These are phyloP conservation scores for Citrus inodora DNA, from an alignment of 345 rosid genomes.

Conservation along the genomic window DNA sequence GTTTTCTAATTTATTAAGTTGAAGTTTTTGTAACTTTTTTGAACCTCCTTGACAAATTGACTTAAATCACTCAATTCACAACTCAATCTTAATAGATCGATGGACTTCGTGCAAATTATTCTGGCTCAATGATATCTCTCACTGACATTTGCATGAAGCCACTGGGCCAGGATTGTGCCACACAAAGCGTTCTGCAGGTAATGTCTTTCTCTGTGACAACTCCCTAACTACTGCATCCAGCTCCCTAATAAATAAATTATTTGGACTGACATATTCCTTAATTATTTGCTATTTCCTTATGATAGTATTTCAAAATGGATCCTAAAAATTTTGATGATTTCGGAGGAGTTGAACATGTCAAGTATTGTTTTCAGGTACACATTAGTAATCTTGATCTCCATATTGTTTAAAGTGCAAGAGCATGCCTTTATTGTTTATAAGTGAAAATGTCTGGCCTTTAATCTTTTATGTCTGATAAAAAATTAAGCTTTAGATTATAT, in stretches of 20 bases:
- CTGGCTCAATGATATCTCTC: constrained; percentile 64
- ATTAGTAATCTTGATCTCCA: background rate
- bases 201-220: background rate
- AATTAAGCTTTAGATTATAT: background rate
- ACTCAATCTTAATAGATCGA: constrained; percentile 57
- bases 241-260: background rate
- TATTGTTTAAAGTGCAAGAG: background rate
- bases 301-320: constrained; percentile 95
- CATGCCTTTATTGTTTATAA: constrained; percentile 4
- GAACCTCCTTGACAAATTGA: background rate
- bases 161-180: constrained; percentile 85
- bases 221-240: background rate
- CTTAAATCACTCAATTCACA: constrained; percentile 9
- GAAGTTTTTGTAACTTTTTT: background rate
- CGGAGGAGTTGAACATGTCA: constrained; percentile 79
- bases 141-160: constrained; percentile 94
- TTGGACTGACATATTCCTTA: constrained; percentile 15
- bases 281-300: constrained; percentile 28
- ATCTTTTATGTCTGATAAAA: background rate
- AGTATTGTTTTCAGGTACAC: constrained; percentile 89
- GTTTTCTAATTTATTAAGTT: background rate
- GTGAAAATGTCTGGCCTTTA: constrained; percentile 3
- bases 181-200: constrained; percentile 95
- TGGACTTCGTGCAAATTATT: constrained; percentile 71
- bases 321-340: constrained; percentile 67